Evolutionary conservation across 2,329 filamentous ascomycete genomes (phyloP).

Genomic region (Aspergillus brasiliensis): DNA sequence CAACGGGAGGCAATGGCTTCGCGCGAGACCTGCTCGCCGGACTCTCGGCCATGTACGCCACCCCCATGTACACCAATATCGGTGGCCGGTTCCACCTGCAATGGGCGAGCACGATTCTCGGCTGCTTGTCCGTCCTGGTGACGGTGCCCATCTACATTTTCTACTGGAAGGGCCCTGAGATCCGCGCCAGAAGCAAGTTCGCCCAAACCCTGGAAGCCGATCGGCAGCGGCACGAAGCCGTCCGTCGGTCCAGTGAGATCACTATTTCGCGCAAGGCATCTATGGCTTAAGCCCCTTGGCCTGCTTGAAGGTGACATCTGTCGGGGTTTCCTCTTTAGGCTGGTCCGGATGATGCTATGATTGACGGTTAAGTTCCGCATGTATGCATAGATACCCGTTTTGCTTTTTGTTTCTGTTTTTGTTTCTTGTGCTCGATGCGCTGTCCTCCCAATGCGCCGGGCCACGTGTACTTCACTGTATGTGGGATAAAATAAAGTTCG

Average conservation of each 20-base stretch:
- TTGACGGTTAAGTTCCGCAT: too few relatives aligned
- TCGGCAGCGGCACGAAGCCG: constrained; percentile 17
- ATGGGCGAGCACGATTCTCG: constrained; percentile 58
- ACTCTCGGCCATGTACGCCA: constrained; percentile 68
- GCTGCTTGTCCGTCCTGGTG: constrained; percentile 53
- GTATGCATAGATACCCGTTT: too few relatives aligned
- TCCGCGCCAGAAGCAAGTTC: constrained; percentile 56
- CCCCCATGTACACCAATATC: constrained; percentile 62
- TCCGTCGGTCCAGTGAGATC: constrained; percentile 22
- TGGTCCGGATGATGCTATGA: background rate
- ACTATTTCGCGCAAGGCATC: constrained; percentile 17
- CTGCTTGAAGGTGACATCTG: background rate
- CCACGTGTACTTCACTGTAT: too few relatives aligned
- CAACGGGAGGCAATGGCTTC: constrained; percentile 75
- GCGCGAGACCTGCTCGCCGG: constrained; percentile 73
- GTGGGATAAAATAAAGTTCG: too few relatives aligned
- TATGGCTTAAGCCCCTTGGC: background rate
- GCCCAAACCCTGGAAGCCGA: constrained; percentile 45
- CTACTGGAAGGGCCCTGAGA: constrained; percentile 57
- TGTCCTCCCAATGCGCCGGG: too few relatives aligned
- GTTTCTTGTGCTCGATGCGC: too few relatives aligned
- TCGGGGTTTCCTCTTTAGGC: background rate
- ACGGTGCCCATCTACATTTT: constrained; percentile 58
- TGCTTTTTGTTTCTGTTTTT: too few relatives aligned
- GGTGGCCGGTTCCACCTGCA: constrained; percentile 49